Percentiles rank a stretch among this genome's conserved stretches.
phyloP scores from a whole-genome alignment of 306 rosid genomes.

The Dryas alaskensis region DNA sequence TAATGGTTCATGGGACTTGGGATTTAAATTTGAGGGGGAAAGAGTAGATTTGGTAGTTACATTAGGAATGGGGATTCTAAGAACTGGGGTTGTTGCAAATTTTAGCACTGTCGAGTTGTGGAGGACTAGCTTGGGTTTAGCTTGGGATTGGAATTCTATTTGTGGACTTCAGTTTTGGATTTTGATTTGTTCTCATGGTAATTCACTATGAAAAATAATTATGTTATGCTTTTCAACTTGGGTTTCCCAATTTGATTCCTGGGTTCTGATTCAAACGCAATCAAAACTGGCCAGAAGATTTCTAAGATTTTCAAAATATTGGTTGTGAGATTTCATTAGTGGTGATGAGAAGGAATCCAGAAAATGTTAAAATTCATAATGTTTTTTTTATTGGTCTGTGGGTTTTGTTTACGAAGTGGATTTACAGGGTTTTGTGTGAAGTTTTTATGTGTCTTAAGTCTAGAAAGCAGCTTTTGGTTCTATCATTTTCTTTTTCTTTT shows the following conservation, averaged over 20 bases:
- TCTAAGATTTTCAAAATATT: neutral
- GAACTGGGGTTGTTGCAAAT: neutral
- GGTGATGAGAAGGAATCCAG: neutral
- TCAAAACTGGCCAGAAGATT: neutral
- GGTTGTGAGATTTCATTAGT: neutral
- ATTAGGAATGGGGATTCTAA: neutral
- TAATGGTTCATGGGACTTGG: neutral
- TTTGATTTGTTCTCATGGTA: neutral
- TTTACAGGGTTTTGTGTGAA: neutral
- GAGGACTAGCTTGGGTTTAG: neutral
- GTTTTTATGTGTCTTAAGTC: neutral
- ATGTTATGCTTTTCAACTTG: neutral
- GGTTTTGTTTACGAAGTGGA: neutral
- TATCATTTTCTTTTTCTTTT: neutral
- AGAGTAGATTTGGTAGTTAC: neutral
- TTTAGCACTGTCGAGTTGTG: neutral
- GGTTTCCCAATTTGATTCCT: neutral
- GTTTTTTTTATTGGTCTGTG: too few relatives aligned
- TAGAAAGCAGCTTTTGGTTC: neutral
- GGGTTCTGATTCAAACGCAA: neutral
- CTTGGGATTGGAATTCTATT: neutral
- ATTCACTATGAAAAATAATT: neutral
- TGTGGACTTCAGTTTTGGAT: conserved; percentile 4
- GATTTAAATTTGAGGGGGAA: neutral
- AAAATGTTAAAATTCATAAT: neutral